Evolutionary conservation across 2,329 filamentous ascomycete species (phyloP), one percentile per base, ranked within the genome.

Genomic region (Mycogone perniciosa): DNA sequence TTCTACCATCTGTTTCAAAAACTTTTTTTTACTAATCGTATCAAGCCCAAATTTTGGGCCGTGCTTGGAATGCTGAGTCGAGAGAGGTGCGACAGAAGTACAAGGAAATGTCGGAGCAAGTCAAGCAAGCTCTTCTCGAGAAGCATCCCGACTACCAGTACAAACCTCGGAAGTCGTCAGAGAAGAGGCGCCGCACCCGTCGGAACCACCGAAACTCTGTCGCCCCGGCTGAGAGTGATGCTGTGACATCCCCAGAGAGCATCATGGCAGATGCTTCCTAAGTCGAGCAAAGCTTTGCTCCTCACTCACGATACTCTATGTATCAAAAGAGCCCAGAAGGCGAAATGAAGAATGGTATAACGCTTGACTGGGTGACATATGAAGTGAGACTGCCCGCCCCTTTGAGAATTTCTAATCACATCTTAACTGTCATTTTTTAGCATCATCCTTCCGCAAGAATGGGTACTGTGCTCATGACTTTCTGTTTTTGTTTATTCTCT

Each of bases 121-220:
- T 67, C 48, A 68, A 68, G 56, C 51, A 59, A 6, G 60, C 62
- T 11, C 56, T 67, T 7, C 57, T 63, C 6, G 48, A 58, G 26
- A 55, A 55, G 30, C 56, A 71, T 45, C 71, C 71, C 0, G 57
- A 66, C 44, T 73, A 73, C 57, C 65, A 67, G 50, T 73, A 73
- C 54, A 54, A 58, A 6, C 68, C 69, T 45, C 68, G 70, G 5
- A 67, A 63, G 49, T 56, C 64, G 31, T 55, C 51, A 8, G 62
- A 64, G 53, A 60, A 56, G 40, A 54, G 52, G 34, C 54, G 59
- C 13, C 62, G 61, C 6, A 35, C 29, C 20, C 46, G 53, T 20
- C 29, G 48, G 9, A 47, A 48, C 9, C 26, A 51, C 29, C 46
- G 50, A 43, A 26, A 41, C 1, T 27, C 27, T 29, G 42, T 29